phyloP scores from a whole-genome alignment of 2,329 filamentous ascomycete species.

The Pseudogymnoascus sp. region DNA sequence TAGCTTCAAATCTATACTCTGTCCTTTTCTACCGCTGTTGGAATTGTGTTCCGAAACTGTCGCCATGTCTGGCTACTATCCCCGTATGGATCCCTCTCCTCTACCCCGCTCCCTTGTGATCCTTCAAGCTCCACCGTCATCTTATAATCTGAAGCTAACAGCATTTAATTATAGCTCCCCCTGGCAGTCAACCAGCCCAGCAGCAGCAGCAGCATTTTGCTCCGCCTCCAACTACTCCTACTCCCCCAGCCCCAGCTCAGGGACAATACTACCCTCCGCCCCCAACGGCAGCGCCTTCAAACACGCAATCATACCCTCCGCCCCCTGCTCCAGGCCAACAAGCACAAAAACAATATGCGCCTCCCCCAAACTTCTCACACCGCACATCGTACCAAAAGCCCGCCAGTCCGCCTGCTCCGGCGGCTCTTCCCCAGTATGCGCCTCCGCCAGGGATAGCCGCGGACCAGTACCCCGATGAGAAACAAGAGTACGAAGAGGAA shows the following conservation, averaged over 20 bases:
- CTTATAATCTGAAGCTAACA: neutral
- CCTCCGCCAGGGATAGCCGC: neutral
- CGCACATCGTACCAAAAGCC: conserved; percentile 27
- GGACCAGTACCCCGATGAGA: neutral
- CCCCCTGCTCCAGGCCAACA: neutral
- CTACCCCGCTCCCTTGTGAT: conserved; percentile 7
- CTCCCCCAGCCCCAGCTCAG: conserved; percentile 21
- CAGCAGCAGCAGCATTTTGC: conserved; percentile 20
- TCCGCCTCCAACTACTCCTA: conserved; percentile 24
- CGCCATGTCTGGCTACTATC: conserved; percentile 27
- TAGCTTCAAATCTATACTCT: conserved; percentile 6
- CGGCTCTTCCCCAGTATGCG: neutral
- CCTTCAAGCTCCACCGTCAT: conserved; percentile 4
- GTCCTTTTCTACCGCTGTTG: neutral
- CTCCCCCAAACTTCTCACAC: conserved; percentile 26
- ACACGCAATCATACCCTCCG: conserved; percentile 1
- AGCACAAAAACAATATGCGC: conserved; percentile 15
- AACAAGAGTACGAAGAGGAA: neutral
- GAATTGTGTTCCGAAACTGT: conserved; percentile 21
- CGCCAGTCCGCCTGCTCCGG: conserved; percentile 13
- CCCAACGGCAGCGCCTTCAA: neutral
- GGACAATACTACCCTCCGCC: conserved; percentile 18
- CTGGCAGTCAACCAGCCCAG: conserved; percentile 19
- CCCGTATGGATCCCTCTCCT: conserved; percentile 22
- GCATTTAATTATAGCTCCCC: conserved; percentile 21